Conservation (phyloP, 2,329 filamentous ascomycete genomes). For the Daldinia sp. region DNA sequence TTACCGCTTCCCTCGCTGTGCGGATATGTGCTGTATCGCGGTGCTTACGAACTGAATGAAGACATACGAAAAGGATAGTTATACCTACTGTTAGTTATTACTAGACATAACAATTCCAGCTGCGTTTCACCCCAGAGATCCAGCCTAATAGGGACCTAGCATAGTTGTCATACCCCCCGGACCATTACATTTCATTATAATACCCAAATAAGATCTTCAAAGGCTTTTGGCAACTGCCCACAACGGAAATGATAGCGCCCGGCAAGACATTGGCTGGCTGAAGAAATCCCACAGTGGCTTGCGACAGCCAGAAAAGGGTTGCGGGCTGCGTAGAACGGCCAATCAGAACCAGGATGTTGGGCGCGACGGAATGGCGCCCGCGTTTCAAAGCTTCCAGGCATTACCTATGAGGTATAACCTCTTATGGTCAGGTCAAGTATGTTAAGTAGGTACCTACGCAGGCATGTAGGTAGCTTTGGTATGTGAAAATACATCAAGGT, state of each 20-base stretch:
- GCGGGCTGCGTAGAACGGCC: slow-evolving; percentile 27
- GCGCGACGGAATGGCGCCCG: slow-evolving; percentile 30
- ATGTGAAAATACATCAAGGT: too few relatives aligned
- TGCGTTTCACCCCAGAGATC: slow-evolving; percentile 28
- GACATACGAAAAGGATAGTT: slow-evolving; percentile 3
- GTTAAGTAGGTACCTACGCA: too few relatives aligned
- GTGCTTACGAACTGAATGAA: not conserved
- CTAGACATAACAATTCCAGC: slow-evolving; percentile 24
- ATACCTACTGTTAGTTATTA: slow-evolving; percentile 23
- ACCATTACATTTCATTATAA: not conserved
- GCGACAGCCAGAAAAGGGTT: slow-evolving; percentile 14
- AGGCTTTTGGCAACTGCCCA: slow-evolving; percentile 30
- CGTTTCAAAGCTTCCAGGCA: slow-evolving; percentile 31
- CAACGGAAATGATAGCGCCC: slow-evolving; percentile 34
- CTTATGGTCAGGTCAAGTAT: too few relatives aligned
- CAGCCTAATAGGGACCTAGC: slow-evolving; percentile 33
- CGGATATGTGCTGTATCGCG: not conserved
- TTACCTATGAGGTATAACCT: too few relatives aligned
- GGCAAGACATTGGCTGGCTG: slow-evolving; percentile 36
- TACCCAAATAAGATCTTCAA: slow-evolving; percentile 20
- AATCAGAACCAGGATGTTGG: slow-evolving; percentile 25
- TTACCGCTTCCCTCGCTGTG: too few relatives aligned
- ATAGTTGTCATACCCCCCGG: slow-evolving; percentile 19
- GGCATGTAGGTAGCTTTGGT: too few relatives aligned
- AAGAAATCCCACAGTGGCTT: slow-evolving; percentile 36